Evolutionary conservation across 2,329 filamentous ascomycete species (phyloP).

Genomic region (Alternaria angustiovoidea): DNA sequence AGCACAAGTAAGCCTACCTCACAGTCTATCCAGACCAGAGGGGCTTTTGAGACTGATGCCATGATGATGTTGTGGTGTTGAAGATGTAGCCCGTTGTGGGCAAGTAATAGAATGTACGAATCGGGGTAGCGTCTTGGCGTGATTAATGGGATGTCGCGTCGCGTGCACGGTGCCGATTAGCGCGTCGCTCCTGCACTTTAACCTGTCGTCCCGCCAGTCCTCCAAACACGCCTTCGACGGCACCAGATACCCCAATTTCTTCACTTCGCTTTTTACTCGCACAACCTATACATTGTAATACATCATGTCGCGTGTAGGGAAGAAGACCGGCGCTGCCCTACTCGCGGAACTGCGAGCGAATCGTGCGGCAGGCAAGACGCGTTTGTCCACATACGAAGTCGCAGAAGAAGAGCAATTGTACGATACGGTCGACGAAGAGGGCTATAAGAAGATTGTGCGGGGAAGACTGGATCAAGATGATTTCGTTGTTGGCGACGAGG

Average conservation of each 20-base stretch:
- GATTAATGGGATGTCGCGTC: constrained; percentile 26
- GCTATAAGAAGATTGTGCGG: constrained; percentile 95
- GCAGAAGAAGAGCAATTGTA: constrained; percentile 86
- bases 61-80: constrained; percentile 31
- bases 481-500: constrained; percentile 98
- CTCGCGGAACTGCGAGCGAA: constrained; percentile 83
- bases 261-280: constrained; percentile 24
- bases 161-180: constrained; percentile 28
- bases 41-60: constrained; percentile 66
- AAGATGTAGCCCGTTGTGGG: constrained; percentile 1
- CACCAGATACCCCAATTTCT: constrained; percentile 19
- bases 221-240: constrained; percentile 32
- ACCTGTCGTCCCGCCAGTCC: constrained; percentile 32
- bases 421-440: constrained; percentile 95
- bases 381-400: constrained; percentile 85
- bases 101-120: constrained; percentile 14
- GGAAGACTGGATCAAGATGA: constrained; percentile 91
- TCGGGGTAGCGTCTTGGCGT: constrained; percentile 17
- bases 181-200: constrained; percentile 26
- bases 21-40: constrained; percentile 87
- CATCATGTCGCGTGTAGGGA: constrained; percentile 48
- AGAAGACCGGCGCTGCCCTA: constrained; percentile 24
- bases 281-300: constrained; percentile 24
- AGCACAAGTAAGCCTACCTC: constrained; percentile 57
- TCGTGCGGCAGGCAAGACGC: constrained; percentile 89